Evolutionary conservation across 2,329 filamentous ascomycete genomes (phyloP), one percentile per base, ranked within the genome.

Genomic region (Aureobasidium namibiae): DNA sequence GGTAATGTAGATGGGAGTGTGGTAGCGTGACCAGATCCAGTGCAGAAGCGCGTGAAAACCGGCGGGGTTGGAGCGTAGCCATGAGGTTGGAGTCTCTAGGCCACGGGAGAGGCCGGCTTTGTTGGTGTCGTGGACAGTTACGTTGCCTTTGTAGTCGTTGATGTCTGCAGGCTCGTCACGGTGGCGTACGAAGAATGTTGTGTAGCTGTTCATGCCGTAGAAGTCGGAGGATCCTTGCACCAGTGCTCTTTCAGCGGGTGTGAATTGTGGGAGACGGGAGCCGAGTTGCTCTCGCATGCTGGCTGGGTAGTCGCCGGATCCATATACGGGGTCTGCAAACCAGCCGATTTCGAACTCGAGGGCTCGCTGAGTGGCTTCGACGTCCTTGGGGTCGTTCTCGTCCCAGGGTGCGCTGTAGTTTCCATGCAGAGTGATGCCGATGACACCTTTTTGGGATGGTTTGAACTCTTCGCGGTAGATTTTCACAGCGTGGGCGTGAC

Each of bases 1-100:
- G 0, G 90, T 95, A 58, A 94, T 87, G 71, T 90, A 92, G 74
- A 95, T 92, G 38, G 90, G 90, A 65, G 82, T 77, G 38, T 79
- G 80, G 73, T 95, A 95, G 24, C 90, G 83, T 69, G 88, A 84
- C 69, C 84, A 88, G 62, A 92, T 78, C 88, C 88, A 92, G 65
- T 81, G 82, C 64, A 92, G 79, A 60, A 95, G 78, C 69, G 89
- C 85, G 58, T 88, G 82, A 81, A 94, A 95, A 1, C 89, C 89
- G 38, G 81, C 75, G 0, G 90, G 82, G 69, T 87, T 85, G 16
- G 90, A 89, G 31, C 87, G 82, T 65, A 95, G 78, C 90, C 90
- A 95, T 63, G 84, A 79, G 11, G 84, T 90, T 74, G 95, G 87
- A 1, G 90, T 95, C 78, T 92, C 88, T 1, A 86, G 83, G 1